These are phyloP conservation scores for Gossypium davidsonii DNA, from an alignment of 441 rosid species.

Conservation along the genomic window DNA sequence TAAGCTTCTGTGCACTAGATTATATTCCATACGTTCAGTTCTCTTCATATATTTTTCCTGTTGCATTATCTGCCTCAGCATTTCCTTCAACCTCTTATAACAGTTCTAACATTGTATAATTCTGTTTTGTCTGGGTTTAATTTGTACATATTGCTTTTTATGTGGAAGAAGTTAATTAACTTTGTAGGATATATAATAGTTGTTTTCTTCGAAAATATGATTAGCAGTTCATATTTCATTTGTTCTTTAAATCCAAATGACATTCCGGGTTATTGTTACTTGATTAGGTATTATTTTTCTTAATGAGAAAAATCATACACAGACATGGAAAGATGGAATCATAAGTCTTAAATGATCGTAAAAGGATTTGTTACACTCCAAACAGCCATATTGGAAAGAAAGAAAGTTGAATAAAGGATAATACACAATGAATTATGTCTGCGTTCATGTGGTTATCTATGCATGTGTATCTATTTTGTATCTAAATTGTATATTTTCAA, in stretches of 20 bases:
- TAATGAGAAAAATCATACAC: not conserved
- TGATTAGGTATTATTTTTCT: not conserved
- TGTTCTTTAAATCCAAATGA: conserved; percentile 2
- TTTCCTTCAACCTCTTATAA: not conserved
- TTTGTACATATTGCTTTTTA: not conserved
- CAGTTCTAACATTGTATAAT: not conserved
- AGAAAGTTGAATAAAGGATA: not conserved
- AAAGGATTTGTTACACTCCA: not conserved
- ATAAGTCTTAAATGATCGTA: not conserved
- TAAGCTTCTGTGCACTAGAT: conserved; percentile 32
- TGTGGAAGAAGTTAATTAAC: not conserved
- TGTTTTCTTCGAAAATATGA: not conserved
- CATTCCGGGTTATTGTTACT: not conserved
- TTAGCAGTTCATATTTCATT: conserved; percentile 1
- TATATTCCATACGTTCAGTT: conserved; percentile 11
- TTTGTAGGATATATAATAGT: not conserved
- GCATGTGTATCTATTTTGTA: not conserved
- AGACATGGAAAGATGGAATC: not conserved
- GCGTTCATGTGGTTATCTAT: not conserved
- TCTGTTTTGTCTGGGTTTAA: not conserved
- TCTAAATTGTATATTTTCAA: too few species aligned
- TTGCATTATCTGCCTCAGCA: not conserved
- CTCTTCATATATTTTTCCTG: not conserved
- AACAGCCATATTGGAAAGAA: not conserved
- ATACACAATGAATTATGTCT: not conserved